phyloP scores from a whole-genome alignment of 2,329 filamentous ascomycete genomes.

The Fusarium guadeloupense region DNA sequence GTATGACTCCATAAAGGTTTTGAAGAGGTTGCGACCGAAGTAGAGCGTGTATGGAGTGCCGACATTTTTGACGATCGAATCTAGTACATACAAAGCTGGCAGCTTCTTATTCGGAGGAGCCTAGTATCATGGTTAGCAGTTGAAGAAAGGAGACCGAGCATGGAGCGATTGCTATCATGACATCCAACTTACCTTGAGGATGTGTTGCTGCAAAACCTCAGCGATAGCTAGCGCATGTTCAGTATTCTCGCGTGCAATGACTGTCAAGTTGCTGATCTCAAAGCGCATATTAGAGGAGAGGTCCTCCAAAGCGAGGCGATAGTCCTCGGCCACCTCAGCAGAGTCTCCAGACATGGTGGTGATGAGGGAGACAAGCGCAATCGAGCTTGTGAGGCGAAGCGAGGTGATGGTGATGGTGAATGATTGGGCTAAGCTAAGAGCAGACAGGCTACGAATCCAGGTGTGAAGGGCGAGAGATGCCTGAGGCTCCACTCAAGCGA shows the following conservation, averaged over 20 bases:
- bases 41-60: conserved; percentile 97
- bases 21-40: conserved; percentile 89
- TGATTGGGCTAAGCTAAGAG: conserved; percentile 19
- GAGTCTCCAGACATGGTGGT: conserved; percentile 62
- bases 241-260: conserved; percentile 97
- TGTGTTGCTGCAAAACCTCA: conserved; percentile 88
- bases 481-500: conserved; percentile 23
- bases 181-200: conserved; percentile 80
- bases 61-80: conserved; percentile 98
- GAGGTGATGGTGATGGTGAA: conserved; percentile 17
- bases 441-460: conserved; percentile 2
- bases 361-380: conserved; percentile 22
- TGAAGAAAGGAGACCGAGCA: neutral
- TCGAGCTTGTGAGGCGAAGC: conserved; percentile 15
- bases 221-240: conserved; percentile 95
- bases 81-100: conserved; percentile 95
- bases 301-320: conserved; percentile 91
- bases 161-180: neutral
- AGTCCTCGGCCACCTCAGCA: conserved; percentile 94
- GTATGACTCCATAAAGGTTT: conserved; percentile 97
- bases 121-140: conserved; percentile 63
- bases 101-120: conserved; percentile 88
- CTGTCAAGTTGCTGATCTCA: conserved; percentile 96
- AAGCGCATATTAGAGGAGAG: conserved; percentile 89
- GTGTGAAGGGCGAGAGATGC: conserved; percentile 1